Base-by-base conservation (phyloP, 768 basidiomycete genomes). In the Boletus subparvulus region DNA sequence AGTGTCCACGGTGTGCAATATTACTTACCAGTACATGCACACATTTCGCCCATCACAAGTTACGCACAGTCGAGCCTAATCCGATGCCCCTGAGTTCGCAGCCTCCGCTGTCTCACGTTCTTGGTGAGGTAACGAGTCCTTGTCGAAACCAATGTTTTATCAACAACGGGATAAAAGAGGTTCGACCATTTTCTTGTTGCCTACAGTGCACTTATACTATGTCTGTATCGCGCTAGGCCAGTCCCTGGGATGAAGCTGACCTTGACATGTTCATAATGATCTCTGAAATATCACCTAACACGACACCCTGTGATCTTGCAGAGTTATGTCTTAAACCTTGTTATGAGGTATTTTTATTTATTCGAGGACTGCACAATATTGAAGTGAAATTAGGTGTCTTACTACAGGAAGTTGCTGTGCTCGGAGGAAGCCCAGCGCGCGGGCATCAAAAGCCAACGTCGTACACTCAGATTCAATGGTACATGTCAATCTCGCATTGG, bases 271-370 rank as follows among this genome's bases (percentile, higher is more conserved):
- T 87, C 3, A 66, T 60, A 21, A 69, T 67, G 3, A 63, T 83
- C 6, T 68, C 82, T 11, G 69, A 77, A 16, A 65, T 80, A 24
- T 70, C 74, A 0, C 80, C 80, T 8, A 77, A 84, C 45, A 64
- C 72, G 4, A 66, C 72, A 0, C 75, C 85, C 0, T 88, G 87
- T 58, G 78, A 83, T 45, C 68, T 88, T 13, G 80, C 84, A 17
- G 64, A 73, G 1, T 69, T 88, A 16, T 81, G 81, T 65, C 74
- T 74, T 11, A 84, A 81, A 58, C 80, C 85, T 6, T 90, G 88
- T 66, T 68, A 69, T 30, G 83, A 89, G 74, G 87, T 86, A 52
- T 49, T 28, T 53, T 21, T 28, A 30, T 45, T 28, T 26, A 17
- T 26, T 41, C 6, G 21, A 33, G 32, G 41, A 19, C 6, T 32